These are phyloP conservation scores for Knufia fluminis DNA, from an alignment of 2,329 filamentous ascomycete genomes.

Conservation along the genomic window DNA sequence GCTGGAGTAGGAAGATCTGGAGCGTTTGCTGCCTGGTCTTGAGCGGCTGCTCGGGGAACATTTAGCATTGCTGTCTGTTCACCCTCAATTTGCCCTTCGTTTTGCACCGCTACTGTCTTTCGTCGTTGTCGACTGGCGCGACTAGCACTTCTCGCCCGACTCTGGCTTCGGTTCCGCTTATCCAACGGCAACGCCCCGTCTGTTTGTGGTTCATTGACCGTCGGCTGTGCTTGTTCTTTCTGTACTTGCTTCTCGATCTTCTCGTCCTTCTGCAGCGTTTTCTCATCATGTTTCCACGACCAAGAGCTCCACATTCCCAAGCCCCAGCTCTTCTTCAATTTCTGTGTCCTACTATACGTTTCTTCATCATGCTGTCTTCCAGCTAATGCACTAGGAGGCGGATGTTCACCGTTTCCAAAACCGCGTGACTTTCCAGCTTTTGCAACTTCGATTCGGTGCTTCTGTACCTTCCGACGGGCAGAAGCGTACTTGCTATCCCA, in stretches of 20 bases:
- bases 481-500: constrained; percentile 67
- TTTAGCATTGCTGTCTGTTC: not conserved
- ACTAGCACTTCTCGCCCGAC: constrained; percentile 9
- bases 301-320: constrained; percentile 77
- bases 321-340: constrained; percentile 57
- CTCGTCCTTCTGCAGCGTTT: constrained; percentile 45
- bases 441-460: constrained; percentile 63
- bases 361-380: constrained; percentile 45
- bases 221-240: not conserved
- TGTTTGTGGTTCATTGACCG: not conserved
- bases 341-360: constrained; percentile 29
- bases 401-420: constrained; percentile 62
- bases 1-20: not conserved
- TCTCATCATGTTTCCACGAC: constrained; percentile 82
- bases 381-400: constrained; percentile 75
- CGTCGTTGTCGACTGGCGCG: constrained; percentile 10
- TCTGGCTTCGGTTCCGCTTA: constrained; percentile 8
- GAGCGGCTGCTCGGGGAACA: not conserved
- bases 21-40: not conserved
- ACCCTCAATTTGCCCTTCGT: constrained; percentile 19
- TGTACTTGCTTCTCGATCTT: constrained; percentile 1
- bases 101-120: constrained; percentile 17
- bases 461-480: constrained; percentile 62
- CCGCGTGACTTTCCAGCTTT: constrained; percentile 56
- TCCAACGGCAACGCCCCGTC: not conserved